phyloP scores from a whole-genome alignment of 208 protist species.

The Crithidia brevicula region DNA sequence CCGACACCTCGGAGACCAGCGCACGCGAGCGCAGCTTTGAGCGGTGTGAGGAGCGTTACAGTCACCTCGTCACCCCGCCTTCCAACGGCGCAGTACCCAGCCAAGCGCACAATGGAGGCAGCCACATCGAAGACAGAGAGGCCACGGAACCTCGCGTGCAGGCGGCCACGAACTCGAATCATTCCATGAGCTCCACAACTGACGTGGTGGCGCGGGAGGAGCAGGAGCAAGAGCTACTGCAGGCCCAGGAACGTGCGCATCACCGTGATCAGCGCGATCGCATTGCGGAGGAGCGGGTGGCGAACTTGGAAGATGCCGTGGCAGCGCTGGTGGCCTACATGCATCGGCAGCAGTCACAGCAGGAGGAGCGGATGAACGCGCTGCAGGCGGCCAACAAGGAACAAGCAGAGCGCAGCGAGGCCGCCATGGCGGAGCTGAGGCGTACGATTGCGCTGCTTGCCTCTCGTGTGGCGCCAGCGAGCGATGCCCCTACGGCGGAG shows the following conservation, averaged over 20 bases:
- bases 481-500: not conserved
- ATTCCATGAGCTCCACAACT: too few relatives aligned
- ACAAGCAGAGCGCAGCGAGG: conserved; percentile 36
- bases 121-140: too few relatives aligned
- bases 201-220: conserved; percentile 17
- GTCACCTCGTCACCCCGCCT: conserved; percentile 17
- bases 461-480: not conserved
- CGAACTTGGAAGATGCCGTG: conserved; percentile 59
- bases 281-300: conserved; percentile 44
- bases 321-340: conserved; percentile 50
- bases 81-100: too few relatives aligned
- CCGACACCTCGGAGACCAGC: not conserved
- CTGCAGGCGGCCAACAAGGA: conserved; percentile 33
- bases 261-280: conserved; percentile 26
- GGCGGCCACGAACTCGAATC: too few relatives aligned
- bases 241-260: conserved; percentile 23
- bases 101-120: too few relatives aligned
- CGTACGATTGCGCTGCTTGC: conserved; percentile 13
- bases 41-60: conserved; percentile 44
- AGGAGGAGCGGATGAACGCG: conserved; percentile 25
- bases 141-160: too few relatives aligned
- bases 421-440: conserved; percentile 53
- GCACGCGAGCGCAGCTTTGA: conserved; percentile 38
- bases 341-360: conserved; percentile 35
- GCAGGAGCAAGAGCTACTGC: conserved; percentile 21